Evolutionary conservation across 495 filamentous ascomycete genomes (phyloP), one percentile per base, ranked within the genome.

Genomic region (Penicillium pancosmium): DNA sequence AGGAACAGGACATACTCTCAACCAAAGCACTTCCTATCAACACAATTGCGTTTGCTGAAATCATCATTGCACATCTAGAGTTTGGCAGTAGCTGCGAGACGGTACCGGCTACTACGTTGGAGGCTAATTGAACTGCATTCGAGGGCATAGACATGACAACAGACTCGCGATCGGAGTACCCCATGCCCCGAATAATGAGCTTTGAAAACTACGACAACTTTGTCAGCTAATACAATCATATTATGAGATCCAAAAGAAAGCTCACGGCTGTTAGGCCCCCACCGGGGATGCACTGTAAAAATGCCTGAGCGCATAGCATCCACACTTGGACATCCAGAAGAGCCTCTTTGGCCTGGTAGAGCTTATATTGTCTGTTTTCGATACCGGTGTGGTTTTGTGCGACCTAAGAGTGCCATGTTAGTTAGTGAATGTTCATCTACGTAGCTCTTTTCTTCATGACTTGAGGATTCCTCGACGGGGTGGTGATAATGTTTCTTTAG

Each of bases 181-280:
- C 59, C 23, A 65, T 43, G 3, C 59, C 62, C 5, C 54, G 57
- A 12, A 62, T 33, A 51, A 62, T 59, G 12, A 65, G 51, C 21
- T 62, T 62, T 40, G 46, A 46, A 43, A 57, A 62, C 59, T 62
- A 49, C 3, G 34, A 51, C 13, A 9, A 36, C 9, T 3, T 10
- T 36, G 34, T 36, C 13, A 36, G 13, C 13, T 10, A 36, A 9
- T 36, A 23, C 23, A 23, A 23, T 23, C 2, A 23, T 23, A 4
- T 23, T 23, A 23, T 23, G 23, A 4, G 23, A 23, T 3, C 23
- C 2, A 23, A 23, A 23, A 23, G 23, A 23, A 23, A 4, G 4
- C 23, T 23, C 23, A 23, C 23, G 23, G 53, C 59, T 15, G 59
- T 61, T 18, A 61, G 21, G 2, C 59, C 59, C 1, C 59, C 59